Evolutionary conservation across 148 eudicot genomes (phyloP), one percentile per base, ranked within the genome.

Genomic region (Arbutus unedo): DNA sequence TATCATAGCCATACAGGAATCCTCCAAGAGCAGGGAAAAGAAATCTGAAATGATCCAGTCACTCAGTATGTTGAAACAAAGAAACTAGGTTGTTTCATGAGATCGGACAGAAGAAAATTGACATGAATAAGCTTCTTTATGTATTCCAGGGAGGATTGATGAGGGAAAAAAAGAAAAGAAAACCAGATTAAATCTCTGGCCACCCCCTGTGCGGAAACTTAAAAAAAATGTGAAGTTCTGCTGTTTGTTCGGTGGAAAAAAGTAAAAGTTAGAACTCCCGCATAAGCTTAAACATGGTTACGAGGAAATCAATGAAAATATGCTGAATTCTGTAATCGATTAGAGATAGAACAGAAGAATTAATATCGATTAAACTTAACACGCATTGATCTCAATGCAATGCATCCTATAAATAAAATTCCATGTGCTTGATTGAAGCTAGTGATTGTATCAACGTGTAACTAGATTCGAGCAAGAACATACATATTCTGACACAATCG

Each of bases 21-120:
- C 98, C 99, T 82, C 99, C 99, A 85, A 96, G 89, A 77, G 99
- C 99, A 14, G 98, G 99, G 90, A 94, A 96, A 14, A 96, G 57
- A 86, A 96, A 96, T 82, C 99, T 96, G 96, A 80, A 87, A 84
- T 78, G 76, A 83, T n/a, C 56, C 67, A 86, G 51, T 75, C 59
- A 82, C 21, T 64, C 66, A n/a, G n/a, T 71, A 66, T 13, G 23
- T 68, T 25, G 7, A 55, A 68, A 19, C 4, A 44, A 47, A 67
- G 50, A 31, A 77, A 64, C 41, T 53, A 51, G 53, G 71, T 16
- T 66, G 43, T 43, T 66, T 66, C 43, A 66, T 10, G 43, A 16
- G 25, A 25, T 31, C 71, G 0, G 71, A 25, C 43, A 25, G 3
- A 66, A 11, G 5, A 1, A 66, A 66, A 25, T 66, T 15, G 38